These are phyloP conservation scores for Trametes villosa DNA, from an alignment of 768 basidiomycete genomes.

Conservation along the genomic window DNA sequence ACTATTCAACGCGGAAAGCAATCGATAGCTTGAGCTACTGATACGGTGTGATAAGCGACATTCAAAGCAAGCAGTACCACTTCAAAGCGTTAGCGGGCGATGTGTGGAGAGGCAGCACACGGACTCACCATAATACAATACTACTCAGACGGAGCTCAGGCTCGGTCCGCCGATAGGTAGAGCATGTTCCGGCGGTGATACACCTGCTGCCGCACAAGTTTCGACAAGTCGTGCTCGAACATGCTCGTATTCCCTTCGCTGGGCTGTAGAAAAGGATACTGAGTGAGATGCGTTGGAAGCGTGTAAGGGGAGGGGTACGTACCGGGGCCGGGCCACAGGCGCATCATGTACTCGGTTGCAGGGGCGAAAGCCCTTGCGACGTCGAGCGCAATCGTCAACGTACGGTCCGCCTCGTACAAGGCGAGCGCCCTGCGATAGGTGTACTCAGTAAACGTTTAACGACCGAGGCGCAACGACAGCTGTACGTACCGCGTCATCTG, in stretches of 20 bases:
- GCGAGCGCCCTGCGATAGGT: constrained; percentile 38
- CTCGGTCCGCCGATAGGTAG: too few species aligned
- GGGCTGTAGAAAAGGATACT: not conserved
- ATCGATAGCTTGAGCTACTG: too few species aligned
- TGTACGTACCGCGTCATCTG: constrained; percentile 58
- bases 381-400: constrained; percentile 60
- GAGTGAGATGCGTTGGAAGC: too few species aligned
- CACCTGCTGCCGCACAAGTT: not conserved
- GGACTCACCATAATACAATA: too few species aligned
- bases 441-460: not conserved
- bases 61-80: too few species aligned
- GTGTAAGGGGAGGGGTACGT: constrained; percentile 37
- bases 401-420: constrained; percentile 65
- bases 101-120: too few species aligned
- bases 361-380: constrained; percentile 65
- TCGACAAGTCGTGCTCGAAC: not conserved
- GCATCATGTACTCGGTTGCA: constrained; percentile 30
- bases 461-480: not conserved
- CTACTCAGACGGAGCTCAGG: not conserved
- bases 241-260: not conserved
- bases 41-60: too few species aligned
- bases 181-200: constrained; percentile 25
- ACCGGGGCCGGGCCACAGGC: not conserved
- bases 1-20: too few species aligned
- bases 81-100: too few species aligned